phyloP scores from a whole-genome alignment of 257 asterid species.

The Solanum tacnaense region DNA sequence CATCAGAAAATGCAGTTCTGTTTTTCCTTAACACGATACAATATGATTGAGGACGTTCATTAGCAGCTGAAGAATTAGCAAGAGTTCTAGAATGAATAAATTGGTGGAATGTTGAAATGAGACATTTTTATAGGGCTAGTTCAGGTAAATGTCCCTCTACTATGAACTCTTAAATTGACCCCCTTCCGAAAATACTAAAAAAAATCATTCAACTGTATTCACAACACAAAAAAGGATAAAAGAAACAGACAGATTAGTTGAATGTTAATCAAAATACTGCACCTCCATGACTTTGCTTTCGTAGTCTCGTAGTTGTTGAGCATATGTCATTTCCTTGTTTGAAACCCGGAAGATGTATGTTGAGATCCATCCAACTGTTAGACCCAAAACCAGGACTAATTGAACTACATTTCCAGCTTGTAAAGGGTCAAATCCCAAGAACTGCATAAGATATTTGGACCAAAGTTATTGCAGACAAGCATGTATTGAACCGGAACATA shows the following conservation, averaged over 20 bases:
- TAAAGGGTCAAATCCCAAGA: slow-evolving; percentile 73
- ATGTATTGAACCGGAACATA: background rate
- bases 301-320: slow-evolving; percentile 81
- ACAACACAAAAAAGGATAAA: background rate
- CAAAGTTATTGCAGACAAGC: background rate
- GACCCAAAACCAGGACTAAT: slow-evolving; percentile 77
- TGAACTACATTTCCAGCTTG: slow-evolving; percentile 96
- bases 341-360: slow-evolving; percentile 92
- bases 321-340: slow-evolving; percentile 96
- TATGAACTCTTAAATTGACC: background rate
- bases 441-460: slow-evolving; percentile 39
- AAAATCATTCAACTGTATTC: background rate
- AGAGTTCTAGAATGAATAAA: background rate
- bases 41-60: background rate
- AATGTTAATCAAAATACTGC: background rate
- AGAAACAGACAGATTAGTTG: background rate
- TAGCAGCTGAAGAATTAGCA: background rate
- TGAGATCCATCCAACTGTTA: slow-evolving; percentile 89
- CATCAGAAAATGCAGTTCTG: background rate
- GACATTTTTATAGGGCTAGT: background rate
- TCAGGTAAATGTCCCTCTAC: background rate
- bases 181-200: background rate
- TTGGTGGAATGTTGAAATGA: background rate
- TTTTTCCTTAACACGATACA: background rate
- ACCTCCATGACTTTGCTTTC: slow-evolving; percentile 97